phyloP scores from a whole-genome alignment of 2,329 filamentous ascomycete genomes.

The Fusarium guadeloupense region DNA sequence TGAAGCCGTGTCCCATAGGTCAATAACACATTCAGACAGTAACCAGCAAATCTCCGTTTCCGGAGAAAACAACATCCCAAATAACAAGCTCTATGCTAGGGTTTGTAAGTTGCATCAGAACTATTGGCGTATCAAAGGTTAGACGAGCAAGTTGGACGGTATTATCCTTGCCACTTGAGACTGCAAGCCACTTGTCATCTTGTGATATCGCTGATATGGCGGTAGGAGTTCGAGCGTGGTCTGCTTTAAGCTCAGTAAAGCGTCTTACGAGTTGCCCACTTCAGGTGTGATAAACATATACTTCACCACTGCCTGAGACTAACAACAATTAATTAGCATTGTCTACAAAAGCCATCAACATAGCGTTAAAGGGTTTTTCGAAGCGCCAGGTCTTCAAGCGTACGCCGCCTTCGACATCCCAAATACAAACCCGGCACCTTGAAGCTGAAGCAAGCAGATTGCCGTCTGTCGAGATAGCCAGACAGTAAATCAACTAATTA shows the following conservation, averaged over 20 bases:
- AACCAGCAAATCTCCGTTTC: not conserved
- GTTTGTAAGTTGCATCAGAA: not conserved
- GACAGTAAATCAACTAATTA: too few relatives aligned
- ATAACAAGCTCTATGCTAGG: not conserved
- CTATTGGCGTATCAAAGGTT: not conserved
- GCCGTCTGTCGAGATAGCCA: too few relatives aligned
- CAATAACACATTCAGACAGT: not conserved
- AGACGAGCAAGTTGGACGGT: not conserved
- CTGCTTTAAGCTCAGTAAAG: not conserved
- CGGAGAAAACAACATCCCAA: not conserved
- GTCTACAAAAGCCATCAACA: not conserved
- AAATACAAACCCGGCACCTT: too few relatives aligned
- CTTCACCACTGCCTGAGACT: not conserved
- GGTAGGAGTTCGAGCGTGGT: too few relatives aligned
- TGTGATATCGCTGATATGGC: not conserved
- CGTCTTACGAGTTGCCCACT: not conserved
- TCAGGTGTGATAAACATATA: not conserved
- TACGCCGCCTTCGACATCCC: not conserved
- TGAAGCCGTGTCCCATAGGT: not conserved
- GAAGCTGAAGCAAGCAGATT: too few relatives aligned
- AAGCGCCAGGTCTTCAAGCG: too few relatives aligned
- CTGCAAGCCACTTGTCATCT: not conserved
- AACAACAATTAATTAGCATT: not conserved
- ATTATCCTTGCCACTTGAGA: not conserved
- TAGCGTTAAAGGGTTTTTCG: too few relatives aligned